A percentile compares a stretch with the other conserved stretches of the same genome.
Evolutionary conservation across 768 basidiomycete genomes (phyloP).

Genomic region (Goffeauzyma gilvescens): DNA sequence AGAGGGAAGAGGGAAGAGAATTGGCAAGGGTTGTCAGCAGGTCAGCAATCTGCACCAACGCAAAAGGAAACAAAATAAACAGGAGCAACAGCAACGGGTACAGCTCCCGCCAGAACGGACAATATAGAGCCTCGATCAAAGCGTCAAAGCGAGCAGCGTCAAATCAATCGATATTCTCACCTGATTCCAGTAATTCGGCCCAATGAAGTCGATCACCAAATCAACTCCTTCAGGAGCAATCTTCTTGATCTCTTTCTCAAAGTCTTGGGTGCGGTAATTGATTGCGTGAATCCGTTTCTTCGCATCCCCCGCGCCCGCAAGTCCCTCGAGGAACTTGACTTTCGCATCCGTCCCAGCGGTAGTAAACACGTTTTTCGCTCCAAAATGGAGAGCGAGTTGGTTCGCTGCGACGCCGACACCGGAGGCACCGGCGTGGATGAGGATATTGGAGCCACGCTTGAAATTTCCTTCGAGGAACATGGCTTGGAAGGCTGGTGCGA

Average conservation of each 20-base stretch:
- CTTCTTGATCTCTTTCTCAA: slow-evolving; percentile 51
- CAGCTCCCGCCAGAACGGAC: no score
- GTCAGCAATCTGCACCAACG: not conserved
- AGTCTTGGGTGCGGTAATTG: slow-evolving; percentile 67
- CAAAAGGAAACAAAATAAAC: not conserved
- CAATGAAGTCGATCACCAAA: slow-evolving; percentile 57
- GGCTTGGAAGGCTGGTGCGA: slow-evolving; percentile 41
- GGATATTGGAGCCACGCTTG: slow-evolving; percentile 50
- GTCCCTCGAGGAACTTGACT: slow-evolving; percentile 44
- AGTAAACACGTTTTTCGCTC: slow-evolving; percentile 43
- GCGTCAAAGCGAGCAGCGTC: no score
- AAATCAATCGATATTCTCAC: not conserved
- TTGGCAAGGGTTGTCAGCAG: not conserved
- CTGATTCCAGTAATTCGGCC: slow-evolving; percentile 23
- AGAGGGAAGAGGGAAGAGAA: not conserved
- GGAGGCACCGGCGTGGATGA: slow-evolving; percentile 73
- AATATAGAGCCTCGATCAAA: no score
- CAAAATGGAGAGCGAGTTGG: slow-evolving; percentile 46
- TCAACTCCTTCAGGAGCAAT: slow-evolving; percentile 52
- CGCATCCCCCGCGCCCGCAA: slow-evolving; percentile 11
- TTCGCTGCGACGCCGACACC: slow-evolving; percentile 77
- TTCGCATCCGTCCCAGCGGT: slow-evolving; percentile 75
- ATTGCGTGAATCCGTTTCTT: slow-evolving; percentile 40
- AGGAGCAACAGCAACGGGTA: no score
- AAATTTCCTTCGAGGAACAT: slow-evolving; percentile 50